Base-by-base conservation (phyloP, 768 basidiomycete species). In the Strobilomyces dryophilus region DNA sequence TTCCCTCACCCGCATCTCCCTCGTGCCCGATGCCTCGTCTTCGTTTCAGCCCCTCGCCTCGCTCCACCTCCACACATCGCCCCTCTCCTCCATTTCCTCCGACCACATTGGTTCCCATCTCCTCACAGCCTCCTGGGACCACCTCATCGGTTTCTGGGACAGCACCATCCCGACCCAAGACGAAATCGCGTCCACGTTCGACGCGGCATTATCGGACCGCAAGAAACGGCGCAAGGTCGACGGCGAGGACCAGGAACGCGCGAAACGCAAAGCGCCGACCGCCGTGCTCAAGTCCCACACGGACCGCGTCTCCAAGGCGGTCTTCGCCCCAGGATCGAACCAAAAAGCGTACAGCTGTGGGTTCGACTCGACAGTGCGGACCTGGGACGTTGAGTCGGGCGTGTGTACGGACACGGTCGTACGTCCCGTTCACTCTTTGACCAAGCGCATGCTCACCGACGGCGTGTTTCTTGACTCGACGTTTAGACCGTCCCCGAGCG, bases 71-170 rank as follows among this genome's bases (percentile, higher is more conserved):
- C 95, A 98, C 68, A 90, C 89, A 2, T 79, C 81, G 0, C 84
- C 93, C 0, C 71, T 98, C 32, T 85, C 94, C 0, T 86, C 83
- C 11, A 73, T 98, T 37, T 62, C 82, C 0, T 67, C 85, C 0
- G 81, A 82, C 51, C 34, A 66, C 8, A 61, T 75, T 9, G 84
- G 87, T 2, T 73, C 79, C 3, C 79, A 84, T 53, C 73, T 98
- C 17, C 74, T 98, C 32, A 93, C 92, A 0, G 79, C 88, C 0
- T 89, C 89, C 0, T 95, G 93, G 92, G 95, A 99, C 62, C 77
- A 81, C 9, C 75, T 93, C 15, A 77, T 98, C 51, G 91, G 92
- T 3, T 61, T 94, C 5, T 98, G 86, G 87, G 83, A 86, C 55
- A 84, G 83, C 4, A 61, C 66, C 1, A 74, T 88, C 32, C 85